Conservation (phyloP, 176 grass and related monocot genomes). For the Rhynchospora breviuscula region DNA sequence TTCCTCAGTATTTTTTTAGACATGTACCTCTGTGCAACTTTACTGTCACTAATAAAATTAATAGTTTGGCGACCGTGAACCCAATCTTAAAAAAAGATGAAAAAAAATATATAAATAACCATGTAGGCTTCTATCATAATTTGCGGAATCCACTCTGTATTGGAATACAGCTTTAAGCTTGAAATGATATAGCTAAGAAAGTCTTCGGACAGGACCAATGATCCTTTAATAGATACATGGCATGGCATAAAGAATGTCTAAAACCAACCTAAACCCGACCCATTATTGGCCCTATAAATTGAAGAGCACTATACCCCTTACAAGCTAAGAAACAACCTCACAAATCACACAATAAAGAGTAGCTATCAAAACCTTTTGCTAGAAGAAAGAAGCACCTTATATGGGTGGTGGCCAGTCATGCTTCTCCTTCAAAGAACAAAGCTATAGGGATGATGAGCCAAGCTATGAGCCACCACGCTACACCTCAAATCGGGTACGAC, state of each 20-base stretch:
- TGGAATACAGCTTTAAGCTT: background rate
- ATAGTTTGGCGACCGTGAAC: no score
- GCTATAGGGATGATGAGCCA: conserved; percentile 27
- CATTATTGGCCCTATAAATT: conserved; percentile 20
- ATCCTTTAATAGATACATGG: background rate
- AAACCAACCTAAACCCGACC: background rate
- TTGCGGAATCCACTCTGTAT: background rate
- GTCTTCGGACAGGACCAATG: background rate
- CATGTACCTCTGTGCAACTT: no score
- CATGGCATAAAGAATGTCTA: background rate
- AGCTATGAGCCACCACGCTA: conserved; percentile 32
- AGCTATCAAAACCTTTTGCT: background rate
- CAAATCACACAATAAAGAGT: background rate
- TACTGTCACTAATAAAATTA: no score
- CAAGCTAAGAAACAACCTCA: conserved; percentile 17
- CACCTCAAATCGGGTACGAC: conserved; percentile 43
- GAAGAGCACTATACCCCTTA: background rate
- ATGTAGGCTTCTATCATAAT: background rate
- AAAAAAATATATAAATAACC: background rate
- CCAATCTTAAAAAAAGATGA: background rate
- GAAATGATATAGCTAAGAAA: background rate
- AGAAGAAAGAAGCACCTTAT: conserved; percentile 14
- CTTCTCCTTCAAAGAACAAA: conserved; percentile 28
- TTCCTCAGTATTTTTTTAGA: no score
- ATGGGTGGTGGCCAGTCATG: conserved; percentile 26